Evolutionary conservation across 176 grass and related monocot genomes (phyloP), one percentile per base, ranked within the genome.

Genomic region (Calamus simplicifolius): DNA sequence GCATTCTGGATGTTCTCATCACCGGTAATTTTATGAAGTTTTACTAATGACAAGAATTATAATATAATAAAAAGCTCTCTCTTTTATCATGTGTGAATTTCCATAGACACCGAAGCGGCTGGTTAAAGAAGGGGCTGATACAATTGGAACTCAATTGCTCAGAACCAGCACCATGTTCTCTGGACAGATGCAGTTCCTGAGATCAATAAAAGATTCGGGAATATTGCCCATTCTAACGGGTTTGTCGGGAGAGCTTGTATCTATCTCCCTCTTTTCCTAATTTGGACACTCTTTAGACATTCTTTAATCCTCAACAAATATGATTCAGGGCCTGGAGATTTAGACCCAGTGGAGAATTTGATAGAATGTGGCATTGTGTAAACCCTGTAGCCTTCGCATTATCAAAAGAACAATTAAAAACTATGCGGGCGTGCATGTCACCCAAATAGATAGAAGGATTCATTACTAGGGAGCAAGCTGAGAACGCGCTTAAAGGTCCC

Each of bases 1-100:
- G 51, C 88, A 91, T 68, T 85, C 77, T 78, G 93, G 93, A 68
- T 97, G 93, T 69, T 83, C 78, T 77, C 87, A 97, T 74, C 87
- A 97, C 73, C 71, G 84, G 93, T 92, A 80, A 63, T 31, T 14
- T 43, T 43, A 12, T 43, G 8, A 43, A 43, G 35, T 43, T 43
- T 43, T 43, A 7, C 35, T 43, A 43, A 43, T 2, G 2, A 43
- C 3, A 13, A 43, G 35, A 43, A 43, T 13, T 43, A 7, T 12
- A 13, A 13, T 43, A 43, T 12, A 2, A 12, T 43, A 43, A 43
- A 43, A 43, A 43, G 8, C 35, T 43, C 12, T 43, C 35, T 43
- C 35, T 12, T 43, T 43, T 43, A 43, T 43, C 10, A 43, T 43
- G 35, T 43, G 10, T 13, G 35, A 43, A 43, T 43, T 13, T 13